Conservation (phyloP, 345 rosid species). For the Linum trigynum region DNA sequence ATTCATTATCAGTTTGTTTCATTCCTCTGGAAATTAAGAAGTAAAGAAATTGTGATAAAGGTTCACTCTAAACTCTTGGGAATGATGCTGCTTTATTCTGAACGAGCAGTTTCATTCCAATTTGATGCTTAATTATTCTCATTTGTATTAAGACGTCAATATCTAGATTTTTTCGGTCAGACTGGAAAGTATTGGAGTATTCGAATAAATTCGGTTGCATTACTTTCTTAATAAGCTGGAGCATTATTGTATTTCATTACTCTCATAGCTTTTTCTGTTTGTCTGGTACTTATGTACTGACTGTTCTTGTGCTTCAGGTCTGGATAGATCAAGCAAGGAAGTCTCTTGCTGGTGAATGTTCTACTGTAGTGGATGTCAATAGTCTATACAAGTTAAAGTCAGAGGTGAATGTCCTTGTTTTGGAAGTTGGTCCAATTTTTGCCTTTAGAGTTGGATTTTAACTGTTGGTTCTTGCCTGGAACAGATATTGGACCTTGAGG, state of each 20-base stretch:
- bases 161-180: too few relatives aligned
- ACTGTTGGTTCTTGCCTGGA: slow-evolving; percentile 14
- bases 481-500: slow-evolving; percentile 67
- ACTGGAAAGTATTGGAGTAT: neutral
- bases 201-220: neutral
- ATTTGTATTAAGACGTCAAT: too few relatives aligned
- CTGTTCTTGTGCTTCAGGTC: slow-evolving; percentile 35
- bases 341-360: slow-evolving; percentile 30
- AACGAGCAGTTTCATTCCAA: too few relatives aligned
- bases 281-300: neutral
- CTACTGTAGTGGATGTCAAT: slow-evolving; percentile 42
- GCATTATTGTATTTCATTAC: neutral
- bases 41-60: neutral
- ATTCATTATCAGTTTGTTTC: neutral
- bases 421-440: slow-evolving; percentile 1
- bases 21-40: neutral
- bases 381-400: slow-evolving; percentile 59
- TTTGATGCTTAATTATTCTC: too few relatives aligned
- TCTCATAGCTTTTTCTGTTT: neutral
- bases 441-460: slow-evolving; percentile 8
- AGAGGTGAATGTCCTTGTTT: slow-evolving; percentile 43
- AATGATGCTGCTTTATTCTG: too few relatives aligned
- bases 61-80: too few relatives aligned
- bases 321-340: slow-evolving; percentile 45
- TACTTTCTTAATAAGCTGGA: neutral